Evolutionary conservation across 495 filamentous ascomycete genomes (phyloP).

Genomic region (Baudoinia panamericana): DNA sequence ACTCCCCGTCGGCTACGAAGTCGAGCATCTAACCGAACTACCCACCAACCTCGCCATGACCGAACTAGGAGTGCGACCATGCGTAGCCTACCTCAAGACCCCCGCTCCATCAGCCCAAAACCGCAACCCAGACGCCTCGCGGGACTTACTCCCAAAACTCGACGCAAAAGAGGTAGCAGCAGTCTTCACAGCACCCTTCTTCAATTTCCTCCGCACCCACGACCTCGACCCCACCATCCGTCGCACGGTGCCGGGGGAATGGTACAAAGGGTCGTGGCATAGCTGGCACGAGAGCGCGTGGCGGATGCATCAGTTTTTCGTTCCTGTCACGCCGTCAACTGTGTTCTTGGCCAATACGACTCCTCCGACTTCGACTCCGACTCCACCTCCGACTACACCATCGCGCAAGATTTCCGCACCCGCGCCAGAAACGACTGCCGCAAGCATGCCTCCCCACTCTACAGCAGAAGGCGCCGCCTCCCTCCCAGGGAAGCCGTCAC

Average conservation of each 20-base stretch:
- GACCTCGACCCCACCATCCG: constrained; percentile 33
- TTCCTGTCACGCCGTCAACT: constrained; percentile 50
- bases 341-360: constrained; percentile 36
- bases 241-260: constrained; percentile 36
- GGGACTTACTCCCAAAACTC: constrained; percentile 59
- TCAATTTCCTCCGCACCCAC: constrained; percentile 46
- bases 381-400: no score
- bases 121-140: constrained; percentile 43
- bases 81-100: constrained; percentile 56
- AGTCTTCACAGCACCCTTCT: constrained; percentile 77
- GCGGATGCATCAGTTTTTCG: constrained; percentile 83
- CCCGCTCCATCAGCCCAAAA: constrained; percentile 12
- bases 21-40: constrained; percentile 75
- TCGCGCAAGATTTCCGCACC: neutral
- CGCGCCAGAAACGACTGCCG: neutral
- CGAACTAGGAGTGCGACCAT: constrained; percentile 69
- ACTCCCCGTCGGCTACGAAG: constrained; percentile 55
- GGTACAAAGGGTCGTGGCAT: constrained; percentile 52
- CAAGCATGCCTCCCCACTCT: constrained; percentile 1
- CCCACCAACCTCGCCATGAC: constrained; percentile 69
- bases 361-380: neutral
- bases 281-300: constrained; percentile 48
- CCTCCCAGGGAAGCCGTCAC: constrained; percentile 3
- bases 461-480: neutral
- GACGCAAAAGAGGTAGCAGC: constrained; percentile 79